A percentile compares a stretch with the other conserved stretches of the same genome.
Evolutionary conservation across 805 yeast species (phyloP).

Genomic region (Pichia phayaonensis): DNA sequence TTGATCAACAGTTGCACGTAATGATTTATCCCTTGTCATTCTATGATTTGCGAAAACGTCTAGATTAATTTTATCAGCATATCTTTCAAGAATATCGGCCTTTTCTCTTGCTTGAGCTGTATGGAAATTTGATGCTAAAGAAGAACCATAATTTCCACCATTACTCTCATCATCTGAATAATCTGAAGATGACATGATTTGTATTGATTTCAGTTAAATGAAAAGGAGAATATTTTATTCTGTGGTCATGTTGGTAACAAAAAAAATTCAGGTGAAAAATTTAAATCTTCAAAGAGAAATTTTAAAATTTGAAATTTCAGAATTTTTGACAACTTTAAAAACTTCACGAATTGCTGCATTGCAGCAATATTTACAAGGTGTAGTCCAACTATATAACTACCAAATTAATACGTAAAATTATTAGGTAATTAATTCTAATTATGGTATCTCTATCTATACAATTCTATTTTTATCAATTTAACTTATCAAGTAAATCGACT

Average conservation of each 20-base stretch:
- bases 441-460: neutral
- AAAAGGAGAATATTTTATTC: no score
- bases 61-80: slow-evolving; percentile 55
- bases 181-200: slow-evolving; percentile 4
- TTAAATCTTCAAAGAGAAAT: no score
- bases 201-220: neutral
- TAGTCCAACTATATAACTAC: no score
- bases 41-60: slow-evolving; percentile 55
- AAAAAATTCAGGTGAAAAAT: neutral
- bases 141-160: neutral
- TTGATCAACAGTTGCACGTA: slow-evolving; percentile 94
- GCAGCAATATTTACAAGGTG: no score
- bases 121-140: neutral
- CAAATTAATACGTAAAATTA: no score
- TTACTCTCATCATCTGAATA: slow-evolving; percentile 6
- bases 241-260: no score
- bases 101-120: slow-evolving; percentile 28
- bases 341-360: no score
- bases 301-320: no score
- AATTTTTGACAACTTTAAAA: no score
- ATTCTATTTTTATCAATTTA: neutral
- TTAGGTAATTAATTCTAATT: no score
- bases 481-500: slow-evolving; percentile 4
- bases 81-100: slow-evolving; percentile 49
- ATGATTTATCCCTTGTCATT: slow-evolving; percentile 71